Evolutionary conservation across 2,329 filamentous ascomycete species (phyloP), one percentile per base, ranked within the genome.

Genomic region (Botrytis paeoniae): DNA sequence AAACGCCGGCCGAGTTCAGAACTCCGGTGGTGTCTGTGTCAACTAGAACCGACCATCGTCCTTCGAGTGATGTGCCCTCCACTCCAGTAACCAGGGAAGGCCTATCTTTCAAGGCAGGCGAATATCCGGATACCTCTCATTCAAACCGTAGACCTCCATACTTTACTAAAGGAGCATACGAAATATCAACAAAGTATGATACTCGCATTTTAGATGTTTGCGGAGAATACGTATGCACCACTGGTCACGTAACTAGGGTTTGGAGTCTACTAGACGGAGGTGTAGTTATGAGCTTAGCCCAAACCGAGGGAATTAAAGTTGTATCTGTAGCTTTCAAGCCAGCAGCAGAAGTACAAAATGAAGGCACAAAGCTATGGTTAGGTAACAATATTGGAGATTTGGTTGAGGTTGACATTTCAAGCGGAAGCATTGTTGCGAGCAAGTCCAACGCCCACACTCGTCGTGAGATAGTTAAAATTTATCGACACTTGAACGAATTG

Each of bases 331-430:
- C 89, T 0, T 99, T 99, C 83, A 97, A 97, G 80, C 94, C 95
- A 4, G 92, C 91, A 1, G 85, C 87, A 4, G 89, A 92, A 75
- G 88, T 95, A 1, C 89, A 93, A 73, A 90, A 95, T 64, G 95
- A 98, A 82, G 95, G 94, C 9, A 87, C 88, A 71, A 87, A 90
- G 22, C 78, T 99, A 37, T 99, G 96, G 96, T 88, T 98, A 45
- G 96, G 96, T 12, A 98, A 92, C 61, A 97, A 92, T 77, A 86
- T 89, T 10, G 96, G 96, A 65, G 96, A 99, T 75, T 85, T 99
- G 57, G 89, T 95, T 80, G 96, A 99, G 83, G 88, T 97, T 62
- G 95, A 99, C 80, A 89, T 98, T 71, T 84, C 86, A 3, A 91
- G 90, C 0, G 91, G 95, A 79, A 89, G 87, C 51, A 86, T 97